Evolutionary conservation across 768 basidiomycete species (phyloP).

Genomic region (Lactarius psammicola): DNA sequence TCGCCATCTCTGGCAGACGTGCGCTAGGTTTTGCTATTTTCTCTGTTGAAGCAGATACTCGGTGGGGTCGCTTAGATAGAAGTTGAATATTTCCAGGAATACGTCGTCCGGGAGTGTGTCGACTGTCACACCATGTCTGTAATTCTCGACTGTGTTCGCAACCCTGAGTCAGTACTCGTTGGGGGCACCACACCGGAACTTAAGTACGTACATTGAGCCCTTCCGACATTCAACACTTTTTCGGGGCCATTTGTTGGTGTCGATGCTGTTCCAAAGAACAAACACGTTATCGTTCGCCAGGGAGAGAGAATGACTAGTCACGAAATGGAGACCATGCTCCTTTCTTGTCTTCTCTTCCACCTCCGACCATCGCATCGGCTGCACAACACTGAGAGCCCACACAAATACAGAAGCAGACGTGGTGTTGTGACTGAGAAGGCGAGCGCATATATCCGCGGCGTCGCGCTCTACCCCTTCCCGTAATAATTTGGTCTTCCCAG

Average conservation of each 20-base stretch:
- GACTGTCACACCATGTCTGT: neutral
- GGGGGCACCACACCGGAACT: neutral
- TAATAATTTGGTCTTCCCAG: neutral
- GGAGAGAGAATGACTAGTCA: neutral
- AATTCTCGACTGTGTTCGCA: neutral
- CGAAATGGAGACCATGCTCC: too few species aligned
- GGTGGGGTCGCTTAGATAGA: neutral
- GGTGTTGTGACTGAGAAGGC: neutral
- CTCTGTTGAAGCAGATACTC: neutral
- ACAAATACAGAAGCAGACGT: neutral
- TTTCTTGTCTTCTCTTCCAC: too few species aligned
- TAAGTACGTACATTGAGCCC: neutral
- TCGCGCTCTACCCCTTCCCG: neutral
- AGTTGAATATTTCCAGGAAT: neutral
- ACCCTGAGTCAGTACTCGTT: neutral
- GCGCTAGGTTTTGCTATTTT: neutral
- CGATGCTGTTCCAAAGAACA: neutral
- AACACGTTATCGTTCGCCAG: neutral
- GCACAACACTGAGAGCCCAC: neutral
- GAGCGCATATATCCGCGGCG: neutral
- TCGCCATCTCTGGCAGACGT: neutral
- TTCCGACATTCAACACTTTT: neutral
- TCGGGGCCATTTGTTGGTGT: neutral
- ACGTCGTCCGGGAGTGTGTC: neutral
- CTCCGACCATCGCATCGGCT: neutral